Evolutionary conservation across 306 rosid species (phyloP).

Genomic region (Cucurbita maxima): DNA sequence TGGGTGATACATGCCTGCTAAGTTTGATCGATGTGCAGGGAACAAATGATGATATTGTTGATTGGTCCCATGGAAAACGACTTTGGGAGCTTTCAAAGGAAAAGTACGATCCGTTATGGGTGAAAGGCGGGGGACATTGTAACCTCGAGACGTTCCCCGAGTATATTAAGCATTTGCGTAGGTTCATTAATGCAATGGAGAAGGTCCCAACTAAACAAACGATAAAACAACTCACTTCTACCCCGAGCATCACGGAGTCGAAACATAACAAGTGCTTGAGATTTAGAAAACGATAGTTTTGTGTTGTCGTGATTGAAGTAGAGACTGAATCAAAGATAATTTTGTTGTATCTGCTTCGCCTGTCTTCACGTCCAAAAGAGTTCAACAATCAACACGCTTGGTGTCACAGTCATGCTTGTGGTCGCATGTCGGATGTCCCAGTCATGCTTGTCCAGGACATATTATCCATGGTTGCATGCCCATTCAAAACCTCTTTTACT

Average conservation of each 20-base stretch:
- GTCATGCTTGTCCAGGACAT: no score
- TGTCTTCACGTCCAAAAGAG: no score
- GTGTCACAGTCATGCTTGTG: no score
- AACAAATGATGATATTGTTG: conserved; percentile 85
- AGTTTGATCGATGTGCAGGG: conserved; percentile 40
- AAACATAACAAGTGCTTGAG: conserved; percentile 83
- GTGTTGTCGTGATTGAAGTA: background rate
- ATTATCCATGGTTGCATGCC: no score
- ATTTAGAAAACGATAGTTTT: conserved; percentile 47
- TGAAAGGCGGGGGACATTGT: conserved; percentile 97
- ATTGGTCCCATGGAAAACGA: conserved; percentile 90
- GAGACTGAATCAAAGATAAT: conserved; percentile 2
- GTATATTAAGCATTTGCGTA: conserved; percentile 85
- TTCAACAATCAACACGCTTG: no score
- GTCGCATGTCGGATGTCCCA: no score
- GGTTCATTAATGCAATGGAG: conserved; percentile 82
- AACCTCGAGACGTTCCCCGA: conserved; percentile 91
- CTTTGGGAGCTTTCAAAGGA: conserved; percentile 95
- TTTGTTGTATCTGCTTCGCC: background rate
- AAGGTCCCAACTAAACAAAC: conserved; percentile 35
- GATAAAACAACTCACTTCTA: conserved; percentile 45
- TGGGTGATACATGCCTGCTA: background rate
- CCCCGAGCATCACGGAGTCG: conserved; percentile 55
- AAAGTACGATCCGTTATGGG: conserved; percentile 92
- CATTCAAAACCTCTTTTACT: no score